phyloP scores from a whole-genome alignment of 2,329 filamentous ascomycete genomes.

The Ophiostoma sp. region DNA sequence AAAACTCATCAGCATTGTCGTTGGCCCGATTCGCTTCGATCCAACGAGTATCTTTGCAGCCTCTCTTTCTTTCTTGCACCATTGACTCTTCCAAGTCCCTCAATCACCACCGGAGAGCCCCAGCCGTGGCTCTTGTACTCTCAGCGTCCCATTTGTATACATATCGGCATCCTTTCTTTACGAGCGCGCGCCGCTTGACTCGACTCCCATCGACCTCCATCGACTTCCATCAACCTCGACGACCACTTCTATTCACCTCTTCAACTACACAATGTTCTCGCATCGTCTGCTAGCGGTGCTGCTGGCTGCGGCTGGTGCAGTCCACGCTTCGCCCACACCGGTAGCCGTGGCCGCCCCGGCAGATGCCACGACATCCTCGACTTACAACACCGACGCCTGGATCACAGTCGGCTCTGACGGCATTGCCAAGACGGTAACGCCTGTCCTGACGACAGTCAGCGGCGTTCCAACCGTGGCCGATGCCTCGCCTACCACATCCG shows the following conservation, averaged over 20 bases:
- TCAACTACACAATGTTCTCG: background rate
- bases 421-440: slow-evolving; percentile 46
- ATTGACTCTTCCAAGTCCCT: background rate
- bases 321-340: slow-evolving; percentile 21
- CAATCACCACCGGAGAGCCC: background rate
- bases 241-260: background rate
- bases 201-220: background rate
- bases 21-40: background rate
- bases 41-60: background rate
- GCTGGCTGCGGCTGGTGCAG: slow-evolving; percentile 17
- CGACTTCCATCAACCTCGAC: background rate
- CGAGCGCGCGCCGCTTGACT: background rate
- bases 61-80: background rate
- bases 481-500: slow-evolving; percentile 26
- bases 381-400: slow-evolving; percentile 42
- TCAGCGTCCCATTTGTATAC: background rate
- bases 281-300: slow-evolving; percentile 15
- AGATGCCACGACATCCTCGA: slow-evolving; percentile 26
- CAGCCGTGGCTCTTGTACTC: background rate
- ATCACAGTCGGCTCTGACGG: slow-evolving; percentile 47
- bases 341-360: slow-evolving; percentile 30
- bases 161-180: background rate
- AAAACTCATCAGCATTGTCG: slow-evolving; percentile 7
- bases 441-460: slow-evolving; percentile 42
- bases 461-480: slow-evolving; percentile 41